Base-by-base conservation (phyloP, 1,284 basidiomycete species). In the Austroboletus novae-zelandiae region DNA sequence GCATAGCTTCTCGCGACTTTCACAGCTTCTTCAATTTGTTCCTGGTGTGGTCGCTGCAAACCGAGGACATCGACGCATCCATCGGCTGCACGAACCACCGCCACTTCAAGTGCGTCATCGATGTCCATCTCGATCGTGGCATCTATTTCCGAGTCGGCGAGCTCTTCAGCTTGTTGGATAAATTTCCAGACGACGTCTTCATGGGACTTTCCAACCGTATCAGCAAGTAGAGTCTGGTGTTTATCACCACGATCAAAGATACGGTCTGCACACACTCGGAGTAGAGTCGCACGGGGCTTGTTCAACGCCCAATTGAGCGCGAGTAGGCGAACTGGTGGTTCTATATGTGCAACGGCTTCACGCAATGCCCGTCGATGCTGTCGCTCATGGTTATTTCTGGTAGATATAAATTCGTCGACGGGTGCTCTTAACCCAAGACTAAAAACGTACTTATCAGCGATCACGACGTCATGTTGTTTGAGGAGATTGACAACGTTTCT, bases 131-230 rank as follows among this genome's bases (percentile, higher is more conserved):
- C 79, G 48, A 97, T 79, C 18, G 78, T 73, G 2, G 70, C 74
- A 53, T 91, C 83, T 20, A 89, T 85, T 57, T 86, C 83, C 5
- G 67, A 70, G 1, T 78, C 78, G 6, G 75, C 71, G 9, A 98
- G 85, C 47, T 84, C 79, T 57, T 94, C 81, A 1, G 78, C 73
- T 3, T 76, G 65, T 31, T 75, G 75, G 47, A 98, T 71, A 71
- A 97, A 98, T 66, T 75, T 76, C 80, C 87, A 86, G 25, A 99
- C 72, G 10, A 96, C 81, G 2, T 81, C 75, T 67, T 98, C 94
- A 69, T 98, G 91, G 17, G 73, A 64, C 52, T 79, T 80, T 8
- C 57, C 54, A 6, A 47, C 49, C 2, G 56, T 55, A 20, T 91
- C 84, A 0, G 86, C 82, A 37, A 77, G 78, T 0, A 98, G 79